Conservation (phyloP, 2,329 filamentous ascomycete genomes). For the Alternaria infectoria region DNA sequence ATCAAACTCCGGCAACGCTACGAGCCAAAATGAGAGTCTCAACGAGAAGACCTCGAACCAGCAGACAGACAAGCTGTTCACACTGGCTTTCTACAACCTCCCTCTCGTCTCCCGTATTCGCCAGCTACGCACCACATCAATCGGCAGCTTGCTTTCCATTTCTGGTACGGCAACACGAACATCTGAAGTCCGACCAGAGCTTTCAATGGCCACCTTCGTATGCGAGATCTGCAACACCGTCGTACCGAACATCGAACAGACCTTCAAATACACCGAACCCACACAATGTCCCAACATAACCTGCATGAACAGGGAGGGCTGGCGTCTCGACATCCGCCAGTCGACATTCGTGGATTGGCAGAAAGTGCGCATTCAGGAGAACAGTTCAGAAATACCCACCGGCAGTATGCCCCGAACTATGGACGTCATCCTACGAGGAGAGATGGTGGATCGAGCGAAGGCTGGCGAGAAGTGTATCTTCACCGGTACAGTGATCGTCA, state of each 20-base stretch:
- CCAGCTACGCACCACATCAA: conserved; percentile 84
- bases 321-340: conserved; percentile 94
- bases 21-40: conserved; percentile 62
- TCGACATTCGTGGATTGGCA: conserved; percentile 99
- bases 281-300: conserved; percentile 89
- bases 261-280: conserved; percentile 95
- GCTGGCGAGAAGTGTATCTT: conserved; percentile 99
- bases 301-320: conserved; percentile 89
- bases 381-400: conserved; percentile 96
- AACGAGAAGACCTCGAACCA: conserved; percentile 83
- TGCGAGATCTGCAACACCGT: conserved; percentile 87
- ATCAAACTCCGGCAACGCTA: conserved; percentile 63
- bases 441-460: conserved; percentile 97
- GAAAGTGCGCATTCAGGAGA: conserved; percentile 97
- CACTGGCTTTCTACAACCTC: conserved; percentile 90
- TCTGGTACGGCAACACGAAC: conserved; percentile 96
- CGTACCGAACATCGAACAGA: conserved; percentile 92
- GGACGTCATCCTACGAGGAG: conserved; percentile 93
- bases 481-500: conserved; percentile 92
- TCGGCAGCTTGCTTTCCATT: conserved; percentile 91
- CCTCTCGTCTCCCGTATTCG: conserved; percentile 86
- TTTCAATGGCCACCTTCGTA: conserved; percentile 89
- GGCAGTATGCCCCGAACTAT: conserved; percentile 98
- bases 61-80: conserved; percentile 95
- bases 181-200: conserved; percentile 92